phyloP scores from a whole-genome alignment of 2,329 filamentous ascomycete species.

The Penicillium sp. region DNA sequence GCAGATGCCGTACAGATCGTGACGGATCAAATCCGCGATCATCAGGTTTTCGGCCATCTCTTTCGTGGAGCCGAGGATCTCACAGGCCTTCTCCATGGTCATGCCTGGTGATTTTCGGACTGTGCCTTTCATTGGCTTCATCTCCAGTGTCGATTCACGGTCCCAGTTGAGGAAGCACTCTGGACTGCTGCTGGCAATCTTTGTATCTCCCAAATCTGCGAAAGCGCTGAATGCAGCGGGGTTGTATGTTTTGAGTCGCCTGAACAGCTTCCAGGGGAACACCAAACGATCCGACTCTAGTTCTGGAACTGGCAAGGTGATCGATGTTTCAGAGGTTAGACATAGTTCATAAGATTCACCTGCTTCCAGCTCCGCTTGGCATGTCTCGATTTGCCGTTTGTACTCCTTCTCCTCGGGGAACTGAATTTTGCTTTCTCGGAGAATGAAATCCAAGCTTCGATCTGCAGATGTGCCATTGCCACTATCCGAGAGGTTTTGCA shows the following conservation, averaged over 20 bases:
- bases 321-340: slow-evolving; percentile 70
- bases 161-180: slow-evolving; percentile 81
- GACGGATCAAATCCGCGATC: slow-evolving; percentile 95
- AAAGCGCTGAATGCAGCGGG: slow-evolving; percentile 85
- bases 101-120: slow-evolving; percentile 72
- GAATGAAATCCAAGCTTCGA: slow-evolving; percentile 31
- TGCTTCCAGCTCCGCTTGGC: slow-evolving; percentile 68
- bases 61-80: slow-evolving; percentile 74
- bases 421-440: slow-evolving; percentile 28
- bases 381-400: slow-evolving; percentile 63
- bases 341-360: slow-evolving; percentile 86
- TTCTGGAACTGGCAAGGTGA: slow-evolving; percentile 45
- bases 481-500: slow-evolving; percentile 20
- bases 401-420: slow-evolving; percentile 53
- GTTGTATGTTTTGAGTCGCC: slow-evolving; percentile 65
- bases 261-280: slow-evolving; percentile 69
- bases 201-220: slow-evolving; percentile 65
- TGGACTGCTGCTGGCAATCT: slow-evolving; percentile 78
- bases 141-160: slow-evolving; percentile 49
- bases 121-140: slow-evolving; percentile 95
- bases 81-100: slow-evolving; percentile 69
- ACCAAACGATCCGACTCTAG: slow-evolving; percentile 26
- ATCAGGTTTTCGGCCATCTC: slow-evolving; percentile 95
- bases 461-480: slow-evolving; percentile 15
- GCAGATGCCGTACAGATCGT: slow-evolving; percentile 84